Evolutionary conservation across 1,139 yeast species (phyloP), one percentile per base, ranked within the genome.

Genomic region (Magnusiomyces paraingens): DNA sequence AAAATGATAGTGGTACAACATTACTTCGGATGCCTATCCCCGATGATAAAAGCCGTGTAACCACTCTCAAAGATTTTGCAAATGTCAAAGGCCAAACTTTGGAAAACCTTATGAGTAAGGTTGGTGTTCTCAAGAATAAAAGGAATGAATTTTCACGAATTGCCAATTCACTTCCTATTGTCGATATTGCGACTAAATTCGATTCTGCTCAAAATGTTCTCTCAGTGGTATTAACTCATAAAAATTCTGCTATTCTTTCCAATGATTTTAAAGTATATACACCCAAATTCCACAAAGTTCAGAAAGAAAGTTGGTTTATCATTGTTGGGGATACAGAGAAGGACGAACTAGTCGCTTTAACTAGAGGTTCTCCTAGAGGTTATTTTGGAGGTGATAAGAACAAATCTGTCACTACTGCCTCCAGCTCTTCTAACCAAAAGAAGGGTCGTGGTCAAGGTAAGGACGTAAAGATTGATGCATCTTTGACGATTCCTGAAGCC

Each of bases 301-400:
- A 94, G 70, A 84, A 91, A 63, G 99, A 93, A 67, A 82, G 95
- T 0, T 94, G 99, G 99, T 88, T 93, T 68, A 78, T 85, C 10
- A 79, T 91, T 51, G 70, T 84, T 8, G 78, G 81, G 61, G 79
- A 82, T 17, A 59, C 55, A 10, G 69, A 62, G 20, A 51, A 50
- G 3, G 66, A 61, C 32, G 59, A 59, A 10, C 52, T 66, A 1
- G 46, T 57, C 15, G 60, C 63, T 1, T 55, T 66, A 4, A 61
- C 66, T 38, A 59, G 70, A 26, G 58, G 59, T 21, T 57, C 62
- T 20, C 54, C 58, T 11, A 52, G 49, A 6, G 53, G 57, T 2
- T 26, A 51, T 2, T 49, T 51, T 2, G 59, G 59, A 12, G 42
- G 54, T 18, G 43, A 49, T 12, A 51, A 51, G 11, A 22, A 18